Evolutionary conservation across 2,329 filamentous ascomycete species (phyloP).

Genomic region (Bipolaris oryzae): DNA sequence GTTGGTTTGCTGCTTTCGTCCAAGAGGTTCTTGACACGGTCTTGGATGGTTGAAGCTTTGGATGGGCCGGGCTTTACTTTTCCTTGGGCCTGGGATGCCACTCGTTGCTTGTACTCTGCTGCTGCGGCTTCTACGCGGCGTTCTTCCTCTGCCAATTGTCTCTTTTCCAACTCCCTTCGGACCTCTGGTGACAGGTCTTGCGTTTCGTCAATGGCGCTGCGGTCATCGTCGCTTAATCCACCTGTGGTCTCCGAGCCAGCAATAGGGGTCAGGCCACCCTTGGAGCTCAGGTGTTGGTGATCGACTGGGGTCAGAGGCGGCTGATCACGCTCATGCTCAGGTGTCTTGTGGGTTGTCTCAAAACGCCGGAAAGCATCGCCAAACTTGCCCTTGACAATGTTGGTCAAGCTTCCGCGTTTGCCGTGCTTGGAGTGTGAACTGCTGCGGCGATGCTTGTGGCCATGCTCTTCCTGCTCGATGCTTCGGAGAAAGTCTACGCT

Average conservation of each 20-base stretch:
- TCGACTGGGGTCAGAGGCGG: slow-evolving; percentile 37
- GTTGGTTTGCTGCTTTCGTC: slow-evolving; percentile 69
- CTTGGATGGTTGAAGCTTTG: slow-evolving; percentile 84
- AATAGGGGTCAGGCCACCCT: slow-evolving; percentile 64
- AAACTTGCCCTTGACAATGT: slow-evolving; percentile 83
- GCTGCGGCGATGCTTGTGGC: slow-evolving; percentile 61
- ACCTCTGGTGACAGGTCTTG: slow-evolving; percentile 84
- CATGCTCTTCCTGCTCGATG: slow-evolving; percentile 67
- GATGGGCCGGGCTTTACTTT: slow-evolving; percentile 56
- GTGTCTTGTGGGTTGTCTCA: slow-evolving; percentile 60
- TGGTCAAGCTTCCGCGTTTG: slow-evolving; percentile 76
- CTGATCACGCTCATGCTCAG: slow-evolving; percentile 36
- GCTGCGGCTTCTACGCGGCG: slow-evolving; percentile 85
- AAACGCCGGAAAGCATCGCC: slow-evolving; percentile 94
- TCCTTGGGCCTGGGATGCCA: slow-evolving; percentile 66
- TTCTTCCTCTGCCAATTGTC: slow-evolving; percentile 83
- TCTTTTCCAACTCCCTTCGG: slow-evolving; percentile 84
- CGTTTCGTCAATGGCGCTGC: slow-evolving; percentile 66
- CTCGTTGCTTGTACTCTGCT: slow-evolving; percentile 80
- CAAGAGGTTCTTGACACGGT: slow-evolving; percentile 83
- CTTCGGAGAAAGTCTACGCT: slow-evolving; percentile 83
- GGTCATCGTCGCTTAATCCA: slow-evolving; percentile 70
- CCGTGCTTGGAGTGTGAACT: slow-evolving; percentile 64
- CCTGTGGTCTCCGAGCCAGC: slow-evolving; percentile 77
- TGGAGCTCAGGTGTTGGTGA: slow-evolving; percentile 31